Base-by-base conservation (phyloP, 306 rosid species). In the Aeschynomene evenia region DNA sequence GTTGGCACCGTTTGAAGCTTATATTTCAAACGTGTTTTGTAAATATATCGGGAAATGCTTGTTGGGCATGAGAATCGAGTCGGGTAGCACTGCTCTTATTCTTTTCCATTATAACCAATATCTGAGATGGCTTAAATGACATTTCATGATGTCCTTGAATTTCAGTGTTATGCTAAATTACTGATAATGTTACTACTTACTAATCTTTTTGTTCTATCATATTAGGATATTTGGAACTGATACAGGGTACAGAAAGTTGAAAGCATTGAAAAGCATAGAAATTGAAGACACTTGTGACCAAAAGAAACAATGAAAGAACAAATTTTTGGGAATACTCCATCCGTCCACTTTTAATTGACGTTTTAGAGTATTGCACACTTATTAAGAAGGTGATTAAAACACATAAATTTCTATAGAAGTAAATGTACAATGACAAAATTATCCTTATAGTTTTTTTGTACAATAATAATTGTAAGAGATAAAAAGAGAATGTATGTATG, bases 201-300 rank as follows among this genome's bases (percentile, higher is more conserved):
- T 39, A 69, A 53, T 62, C 28, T 6, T 19, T 61, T 39, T 66
- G 63, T 40, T 40, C 36, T 21, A 39, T 66, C 28, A 16, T 79
- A 7, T 68, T 54, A 92, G 98, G 95, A 64, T 92, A 69, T 92
- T 89, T 79, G 96, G 95, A 56, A 92, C 95, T 14, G 96, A 92
- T 74, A 53, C 63, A 31, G 98, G 98, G 18, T 92, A 87, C 86
- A 83, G 88, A 83, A 92, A 84, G 87, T 80, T 89, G 84, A 86
- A 86, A 73, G 92, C 85, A 40, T 76, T 92, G 82, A 85, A 89
- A 85, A 79, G 28, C 50, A 21, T 54, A 19, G 78, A 71, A 50
- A 36, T 66, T 26, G 93, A 85, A 65, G 89, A 85, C 73, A 68
- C 24, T 9, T 23, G 63, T 55, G 81, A 86, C 80, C 77, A 74